Base-by-base conservation (phyloP, 2,329 filamentous ascomycete genomes). In the Camptophora hylomeconis region DNA sequence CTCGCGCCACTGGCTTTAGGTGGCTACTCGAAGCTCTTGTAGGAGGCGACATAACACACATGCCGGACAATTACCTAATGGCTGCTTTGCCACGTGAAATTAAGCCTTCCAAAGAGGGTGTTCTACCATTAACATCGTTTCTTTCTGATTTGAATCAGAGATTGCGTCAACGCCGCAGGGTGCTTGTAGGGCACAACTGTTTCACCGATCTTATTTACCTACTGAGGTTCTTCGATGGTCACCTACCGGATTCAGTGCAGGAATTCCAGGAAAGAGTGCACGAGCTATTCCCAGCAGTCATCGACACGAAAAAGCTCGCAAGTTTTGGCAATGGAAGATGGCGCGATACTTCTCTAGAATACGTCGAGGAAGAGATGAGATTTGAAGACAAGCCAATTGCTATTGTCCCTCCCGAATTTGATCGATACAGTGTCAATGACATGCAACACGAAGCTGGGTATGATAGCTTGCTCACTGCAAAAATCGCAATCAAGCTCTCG, bases 301-400 rank as follows among this genome's bases (percentile, higher is more conserved):
- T 75, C 11, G 72, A 76, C 38, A 75, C 72, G 0, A 76, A 76
- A 42, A 75, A 72, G 40, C 57, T 76, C 42, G 68, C 67, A 4
- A 74, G 70, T 1, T 35, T 43, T 15, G 35, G 32, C 19, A 40
- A 26, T 23, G 39, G 39, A 24, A 24, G 31, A 9, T 38, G 38
- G 33, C 52, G 40, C 17, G 40, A 42, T 4, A 63, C 61, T 1
- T 60, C 60, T 2, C 50, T 70, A 2, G 56, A 66, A 38, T 54
- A 66, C 21, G 61, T 69, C 30, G 62, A 64, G 7, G 45, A 54
- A 18, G 53, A 58, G 20, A 42, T 69, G 33, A 46, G 14, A 35
- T 14, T 20, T 3, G 32, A 49, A 48, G 49, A 27, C 55, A 42
- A 5, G 45, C 58, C 33, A 24, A 30, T 28, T 28, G 51, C 32